Evolutionary conservation across 768 basidiomycete genomes (phyloP).

Genomic region (Amanita molliuscula): DNA sequence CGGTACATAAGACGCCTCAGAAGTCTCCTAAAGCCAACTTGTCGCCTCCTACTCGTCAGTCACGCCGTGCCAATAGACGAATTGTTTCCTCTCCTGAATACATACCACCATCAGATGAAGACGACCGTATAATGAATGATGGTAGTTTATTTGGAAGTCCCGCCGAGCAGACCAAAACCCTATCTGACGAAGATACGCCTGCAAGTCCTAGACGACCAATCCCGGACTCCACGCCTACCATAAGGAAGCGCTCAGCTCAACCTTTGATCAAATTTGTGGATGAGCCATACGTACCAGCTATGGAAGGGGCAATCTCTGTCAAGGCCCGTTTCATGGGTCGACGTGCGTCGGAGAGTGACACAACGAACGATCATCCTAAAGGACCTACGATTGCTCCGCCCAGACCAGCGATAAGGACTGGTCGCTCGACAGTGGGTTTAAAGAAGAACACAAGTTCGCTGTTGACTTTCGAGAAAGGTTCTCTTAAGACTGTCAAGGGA

Average conservation of each 20-base stretch:
- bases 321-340: conserved; percentile 35
- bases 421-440: conserved; percentile 37
- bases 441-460: conserved; percentile 38
- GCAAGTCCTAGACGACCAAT: not conserved
- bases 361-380: conserved; percentile 3
- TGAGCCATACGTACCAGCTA: conserved; percentile 19
- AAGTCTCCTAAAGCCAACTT: not conserved
- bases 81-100: conserved; percentile 15
- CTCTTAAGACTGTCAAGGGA: conserved; percentile 39
- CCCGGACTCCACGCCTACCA: not conserved
- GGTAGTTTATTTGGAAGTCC: conserved; percentile 5
- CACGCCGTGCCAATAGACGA: conserved; percentile 1
- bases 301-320: conserved; percentile 33
- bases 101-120: conserved; percentile 23
- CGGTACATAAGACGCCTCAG: not conserved
- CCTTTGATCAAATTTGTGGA: conserved; percentile 47
- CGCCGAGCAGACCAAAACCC: not conserved
- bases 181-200: conserved; percentile 7
- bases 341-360: conserved; percentile 9
- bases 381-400: conserved; percentile 1
- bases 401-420: conserved; percentile 35
- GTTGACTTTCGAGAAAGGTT: conserved; percentile 42
- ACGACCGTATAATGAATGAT: conserved; percentile 19
- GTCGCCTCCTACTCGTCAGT: not conserved
- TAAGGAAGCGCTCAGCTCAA: conserved; percentile 29